Conservation (phyloP, 805 yeast genomes). For the Ogataea pini region DNA sequence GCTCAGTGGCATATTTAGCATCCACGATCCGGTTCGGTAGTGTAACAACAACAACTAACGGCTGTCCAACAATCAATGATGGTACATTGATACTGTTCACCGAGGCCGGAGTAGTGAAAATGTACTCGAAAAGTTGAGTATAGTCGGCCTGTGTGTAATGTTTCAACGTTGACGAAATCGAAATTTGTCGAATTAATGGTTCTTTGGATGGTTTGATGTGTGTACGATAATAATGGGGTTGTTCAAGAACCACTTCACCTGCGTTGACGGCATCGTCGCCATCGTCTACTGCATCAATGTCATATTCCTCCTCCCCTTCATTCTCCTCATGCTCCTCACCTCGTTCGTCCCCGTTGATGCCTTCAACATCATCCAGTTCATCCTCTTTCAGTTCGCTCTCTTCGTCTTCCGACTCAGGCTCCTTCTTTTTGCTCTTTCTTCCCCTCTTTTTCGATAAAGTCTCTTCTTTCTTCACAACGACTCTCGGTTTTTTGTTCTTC, state of each 20-base stretch:
- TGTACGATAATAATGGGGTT: constrained; percentile 7
- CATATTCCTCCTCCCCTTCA: constrained; percentile 12
- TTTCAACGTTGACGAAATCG: constrained; percentile 37
- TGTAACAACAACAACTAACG: constrained; percentile 45
- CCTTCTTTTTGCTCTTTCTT: constrained; percentile 13
- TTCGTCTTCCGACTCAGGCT: constrained; percentile 6
- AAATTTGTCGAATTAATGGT: constrained; percentile 38
- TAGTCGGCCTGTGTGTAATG: constrained; percentile 26
- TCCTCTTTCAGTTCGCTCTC: constrained; percentile 5
- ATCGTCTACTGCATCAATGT: constrained; percentile 8
- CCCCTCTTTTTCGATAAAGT: constrained; percentile 9
- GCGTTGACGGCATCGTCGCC: constrained; percentile 13
- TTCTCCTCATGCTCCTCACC: constrained; percentile 8
- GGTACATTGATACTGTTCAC: constrained; percentile 50
- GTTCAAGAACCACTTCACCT: constrained; percentile 5
- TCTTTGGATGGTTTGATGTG: constrained; percentile 13
- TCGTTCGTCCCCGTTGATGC: neutral
- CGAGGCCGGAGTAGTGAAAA: constrained; percentile 37
- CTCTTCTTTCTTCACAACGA: constrained; percentile 5
- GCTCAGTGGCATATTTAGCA: constrained; percentile 39
- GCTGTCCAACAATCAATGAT: constrained; percentile 42
- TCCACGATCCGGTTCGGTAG: constrained; percentile 43
- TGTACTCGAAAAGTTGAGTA: constrained; percentile 28
- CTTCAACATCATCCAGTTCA: neutral
- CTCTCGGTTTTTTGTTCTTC: constrained; percentile 5